Conservation (phyloP, 257 asterid species). For the Ballota nigra region DNA sequence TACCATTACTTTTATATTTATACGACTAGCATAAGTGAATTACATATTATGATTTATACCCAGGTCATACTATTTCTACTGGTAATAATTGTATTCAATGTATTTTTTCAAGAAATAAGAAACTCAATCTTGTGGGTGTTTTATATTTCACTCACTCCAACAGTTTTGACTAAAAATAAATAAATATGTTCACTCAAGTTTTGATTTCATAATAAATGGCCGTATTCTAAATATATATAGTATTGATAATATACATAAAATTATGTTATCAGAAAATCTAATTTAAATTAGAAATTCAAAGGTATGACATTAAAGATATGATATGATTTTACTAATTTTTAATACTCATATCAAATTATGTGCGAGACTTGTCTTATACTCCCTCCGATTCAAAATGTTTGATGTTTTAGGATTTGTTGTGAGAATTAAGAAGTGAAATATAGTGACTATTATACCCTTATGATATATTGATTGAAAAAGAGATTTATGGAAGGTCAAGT, state of each 20-base stretch:
- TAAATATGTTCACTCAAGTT: background rate
- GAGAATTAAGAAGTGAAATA: too few species aligned
- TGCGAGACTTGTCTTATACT: too few species aligned
- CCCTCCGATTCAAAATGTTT: too few species aligned
- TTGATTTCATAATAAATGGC: background rate
- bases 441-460: too few species aligned
- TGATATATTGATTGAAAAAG: too few species aligned
- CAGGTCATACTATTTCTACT: background rate
- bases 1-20: background rate
- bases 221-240: background rate
- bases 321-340: too few species aligned
- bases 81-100: background rate
- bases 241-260: background rate
- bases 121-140: background rate
- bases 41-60: background rate
- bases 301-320: too few species aligned
- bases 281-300: too few species aligned
- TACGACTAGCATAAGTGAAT: background rate
- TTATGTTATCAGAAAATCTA: too few species aligned
- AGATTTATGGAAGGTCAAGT: too few species aligned
- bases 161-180: background rate
- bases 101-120: background rate
- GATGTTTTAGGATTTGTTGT: too few species aligned
- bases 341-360: too few species aligned
- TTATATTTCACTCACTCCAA: background rate